Percentiles rank a stretch among this genome's conserved stretches.
Conservation (phyloP, 176 grass and related monocot species). For the Tillandsia fasciculata region DNA sequence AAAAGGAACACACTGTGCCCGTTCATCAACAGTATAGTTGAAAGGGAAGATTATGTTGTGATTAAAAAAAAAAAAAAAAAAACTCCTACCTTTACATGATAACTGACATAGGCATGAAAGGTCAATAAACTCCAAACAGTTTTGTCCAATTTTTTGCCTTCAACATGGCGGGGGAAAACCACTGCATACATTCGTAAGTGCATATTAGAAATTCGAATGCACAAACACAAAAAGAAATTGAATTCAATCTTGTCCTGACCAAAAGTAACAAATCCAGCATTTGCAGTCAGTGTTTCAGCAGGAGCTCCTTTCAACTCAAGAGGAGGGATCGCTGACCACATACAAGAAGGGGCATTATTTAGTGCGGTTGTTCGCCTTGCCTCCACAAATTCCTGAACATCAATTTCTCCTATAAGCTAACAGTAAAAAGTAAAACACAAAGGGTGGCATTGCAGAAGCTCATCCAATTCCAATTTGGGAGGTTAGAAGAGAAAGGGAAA, state of each 20-base stretch:
- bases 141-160: conserved; percentile 79
- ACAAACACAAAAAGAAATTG: conserved; percentile 6
- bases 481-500: background rate
- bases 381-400: conserved; percentile 91
- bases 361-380: conserved; percentile 76
- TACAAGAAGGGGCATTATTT: conserved; percentile 82
- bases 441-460: background rate
- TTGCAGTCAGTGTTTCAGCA: conserved; percentile 70
- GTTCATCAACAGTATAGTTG: background rate
- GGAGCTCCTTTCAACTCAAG: conserved; percentile 79
- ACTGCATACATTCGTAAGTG: conserved; percentile 36
- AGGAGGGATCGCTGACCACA: conserved; percentile 80
- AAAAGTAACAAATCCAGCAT: conserved; percentile 99
- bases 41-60: background rate
- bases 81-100: conserved; percentile 80
- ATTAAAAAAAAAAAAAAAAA: conserved; percentile 6
- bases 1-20: conserved; percentile 1
- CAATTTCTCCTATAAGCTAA: background rate
- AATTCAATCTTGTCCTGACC: conserved; percentile 45
- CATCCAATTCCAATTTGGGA: background rate
- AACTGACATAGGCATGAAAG: conserved; percentile 99
- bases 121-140: conserved; percentile 98
- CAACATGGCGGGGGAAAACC: conserved; percentile 83
- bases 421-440: background rate
- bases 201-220: conserved; percentile 22